Evolutionary conservation across 768 basidiomycete genomes (phyloP).

Genomic region (Dendrothele bispora): DNA sequence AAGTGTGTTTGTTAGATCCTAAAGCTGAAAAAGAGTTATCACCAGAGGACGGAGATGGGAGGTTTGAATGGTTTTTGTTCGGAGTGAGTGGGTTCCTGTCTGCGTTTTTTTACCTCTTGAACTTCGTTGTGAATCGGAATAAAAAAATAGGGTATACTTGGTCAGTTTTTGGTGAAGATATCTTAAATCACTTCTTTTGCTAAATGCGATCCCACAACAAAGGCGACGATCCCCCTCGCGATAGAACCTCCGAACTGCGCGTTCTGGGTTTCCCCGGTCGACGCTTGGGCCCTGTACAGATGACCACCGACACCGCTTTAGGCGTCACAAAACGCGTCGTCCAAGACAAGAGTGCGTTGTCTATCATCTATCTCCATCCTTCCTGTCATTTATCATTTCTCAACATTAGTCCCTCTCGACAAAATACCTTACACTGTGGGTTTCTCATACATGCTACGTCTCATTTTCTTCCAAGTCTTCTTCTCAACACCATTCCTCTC

Average conservation of each 20-base stretch:
- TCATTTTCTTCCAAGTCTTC: neutral
- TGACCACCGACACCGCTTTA: conserved; percentile 98
- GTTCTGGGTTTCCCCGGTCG: conserved; percentile 83
- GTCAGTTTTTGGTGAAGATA: conserved; percentile 28
- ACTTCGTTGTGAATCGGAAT: neutral
- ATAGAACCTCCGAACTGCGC: conserved; percentile 88
- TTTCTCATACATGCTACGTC: conserved; percentile 4
- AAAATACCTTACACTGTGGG: conserved; percentile 75
- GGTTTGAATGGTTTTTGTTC: conserved; percentile 89
- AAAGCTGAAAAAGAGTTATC: conserved; percentile 68
- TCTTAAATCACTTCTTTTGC: neutral
- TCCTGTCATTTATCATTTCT: neutral
- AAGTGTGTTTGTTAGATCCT: conserved; percentile 93
- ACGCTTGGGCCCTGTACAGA: conserved; percentile 85
- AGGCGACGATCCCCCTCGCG: conserved; percentile 96
- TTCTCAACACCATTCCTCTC: neutral
- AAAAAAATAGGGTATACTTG: conserved; percentile 58
- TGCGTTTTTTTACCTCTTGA: too few species aligned
- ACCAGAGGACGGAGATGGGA: conserved; percentile 74
- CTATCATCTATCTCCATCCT: neutral
- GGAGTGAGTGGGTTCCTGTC: conserved; percentile 66
- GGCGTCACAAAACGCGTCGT: conserved; percentile 88
- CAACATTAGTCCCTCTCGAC: conserved; percentile 55
- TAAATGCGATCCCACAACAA: conserved; percentile 17
- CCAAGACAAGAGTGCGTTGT: conserved; percentile 57